A percentile compares a stretch with the other conserved stretches of the same genome.
phyloP scores from a whole-genome alignment of 2,329 filamentous ascomycete species.

The Moelleriella libera region DNA sequence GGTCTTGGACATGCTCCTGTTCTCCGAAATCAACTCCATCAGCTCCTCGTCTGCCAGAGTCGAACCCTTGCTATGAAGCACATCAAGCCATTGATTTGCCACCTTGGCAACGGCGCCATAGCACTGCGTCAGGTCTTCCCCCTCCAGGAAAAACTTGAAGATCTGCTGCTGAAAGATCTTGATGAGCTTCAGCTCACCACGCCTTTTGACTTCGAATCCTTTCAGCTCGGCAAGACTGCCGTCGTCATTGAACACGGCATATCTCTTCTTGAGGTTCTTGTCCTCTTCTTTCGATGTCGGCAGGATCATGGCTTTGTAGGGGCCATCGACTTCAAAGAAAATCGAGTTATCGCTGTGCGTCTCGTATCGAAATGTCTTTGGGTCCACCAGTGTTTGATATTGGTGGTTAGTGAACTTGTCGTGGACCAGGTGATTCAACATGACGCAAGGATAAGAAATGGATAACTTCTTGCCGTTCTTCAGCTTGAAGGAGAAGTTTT shows the following conservation, averaged over 20 bases:
- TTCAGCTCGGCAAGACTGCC: constrained; percentile 91
- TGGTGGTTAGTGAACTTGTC: constrained; percentile 93
- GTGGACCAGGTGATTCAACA: constrained; percentile 97
- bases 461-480: constrained; percentile 91
- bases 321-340: constrained; percentile 97
- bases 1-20: constrained; percentile 95
- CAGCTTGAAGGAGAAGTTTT: constrained; percentile 88
- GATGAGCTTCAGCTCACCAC: constrained; percentile 97
- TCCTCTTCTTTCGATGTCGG: constrained; percentile 98
- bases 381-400: constrained; percentile 80
- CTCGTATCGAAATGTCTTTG: constrained; percentile 73
- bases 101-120: constrained; percentile 88
- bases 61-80: constrained; percentile 73
- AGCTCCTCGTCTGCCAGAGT: constrained; percentile 93
- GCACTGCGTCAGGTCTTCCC: constrained; percentile 72
- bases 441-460: constrained; percentile 97
- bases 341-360: constrained; percentile 98
- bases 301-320: constrained; percentile 93
- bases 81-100: constrained; percentile 92
- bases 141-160: constrained; percentile 98
- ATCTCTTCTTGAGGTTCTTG: constrained; percentile 98
- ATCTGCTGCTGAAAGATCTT: constrained; percentile 99
- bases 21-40: constrained; percentile 99
- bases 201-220: constrained; percentile 92
- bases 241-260: constrained; percentile 97